A percentile compares a stretch with the other conserved stretches of the same genome.
phyloP scores from a whole-genome alignment of 345 rosid genomes.

The Hibiscus tridactylites region DNA sequence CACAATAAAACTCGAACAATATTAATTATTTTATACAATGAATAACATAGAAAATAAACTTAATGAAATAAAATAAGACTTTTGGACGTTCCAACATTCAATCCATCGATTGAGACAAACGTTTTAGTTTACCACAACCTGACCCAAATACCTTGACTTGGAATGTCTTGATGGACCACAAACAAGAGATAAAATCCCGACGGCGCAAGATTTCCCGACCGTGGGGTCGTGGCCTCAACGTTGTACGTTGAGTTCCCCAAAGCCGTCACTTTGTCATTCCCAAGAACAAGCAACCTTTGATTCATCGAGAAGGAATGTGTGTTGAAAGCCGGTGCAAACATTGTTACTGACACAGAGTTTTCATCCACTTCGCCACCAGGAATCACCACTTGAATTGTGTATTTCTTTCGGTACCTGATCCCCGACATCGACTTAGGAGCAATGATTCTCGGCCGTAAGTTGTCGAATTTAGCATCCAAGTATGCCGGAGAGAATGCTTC shows the following conservation, averaged over 20 bases:
- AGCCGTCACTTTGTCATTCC: too few relatives aligned
- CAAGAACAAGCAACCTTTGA: too few relatives aligned
- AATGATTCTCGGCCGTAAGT: conserved; percentile 38
- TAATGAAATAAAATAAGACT: too few relatives aligned
- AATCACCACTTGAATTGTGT: conserved; percentile 30
- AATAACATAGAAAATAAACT: too few relatives aligned
- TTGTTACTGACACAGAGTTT: not conserved
- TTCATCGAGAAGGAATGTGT: too few relatives aligned
- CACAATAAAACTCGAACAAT: not conserved
- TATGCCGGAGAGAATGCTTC: conserved; percentile 14
- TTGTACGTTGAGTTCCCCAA: too few relatives aligned
- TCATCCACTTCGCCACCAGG: not conserved
- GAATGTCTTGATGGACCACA: conserved; percentile 38
- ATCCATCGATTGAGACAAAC: too few relatives aligned
- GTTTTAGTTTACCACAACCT: not conserved
- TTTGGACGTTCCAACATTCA: too few relatives aligned
- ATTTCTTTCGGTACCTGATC: conserved; percentile 19
- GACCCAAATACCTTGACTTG: conserved; percentile 74
- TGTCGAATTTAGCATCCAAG: conserved; percentile 23
- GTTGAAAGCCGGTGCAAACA: too few relatives aligned
- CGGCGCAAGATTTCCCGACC: conserved; percentile 29
- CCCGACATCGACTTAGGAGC: conserved; percentile 20
- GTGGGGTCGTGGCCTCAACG: too few relatives aligned
- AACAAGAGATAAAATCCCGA: conserved; percentile 60
- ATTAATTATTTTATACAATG: too few relatives aligned